A percentile compares a stretch with the other conserved stretches of the same genome.
phyloP scores from a whole-genome alignment of 352 stramenopile species.

The Phytophthora syringae region DNA sequence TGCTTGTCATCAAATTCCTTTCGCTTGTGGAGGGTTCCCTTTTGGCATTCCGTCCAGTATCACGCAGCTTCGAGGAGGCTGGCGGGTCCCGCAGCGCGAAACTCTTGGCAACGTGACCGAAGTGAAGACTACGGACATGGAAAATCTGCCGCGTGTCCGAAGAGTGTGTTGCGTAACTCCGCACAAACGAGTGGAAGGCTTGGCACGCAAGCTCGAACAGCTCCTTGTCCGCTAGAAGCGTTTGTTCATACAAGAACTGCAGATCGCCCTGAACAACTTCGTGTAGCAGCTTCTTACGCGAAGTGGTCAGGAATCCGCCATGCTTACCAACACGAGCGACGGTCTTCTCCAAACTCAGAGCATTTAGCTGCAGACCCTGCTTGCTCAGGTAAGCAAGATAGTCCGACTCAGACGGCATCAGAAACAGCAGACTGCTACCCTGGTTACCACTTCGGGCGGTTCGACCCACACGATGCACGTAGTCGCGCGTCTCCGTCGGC shows the following conservation, averaged over 20 bases:
- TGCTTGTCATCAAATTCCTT: conserved; percentile 83
- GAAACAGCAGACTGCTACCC: conserved; percentile 96
- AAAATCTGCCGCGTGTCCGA: conserved; percentile 93
- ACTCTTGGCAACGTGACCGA: conserved; percentile 94
- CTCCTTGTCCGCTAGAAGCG: conserved; percentile 80
- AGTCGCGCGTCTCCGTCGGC: conserved; percentile 98
- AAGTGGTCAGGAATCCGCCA: conserved; percentile 63
- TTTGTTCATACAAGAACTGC: conserved; percentile 87
- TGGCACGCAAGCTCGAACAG: conserved; percentile 88
- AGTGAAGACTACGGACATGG: conserved; percentile 92
- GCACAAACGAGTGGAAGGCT: conserved; percentile 93
- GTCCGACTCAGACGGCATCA: conserved; percentile 95
- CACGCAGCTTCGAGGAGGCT: conserved; percentile 80
- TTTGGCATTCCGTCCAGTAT: conserved; percentile 79
- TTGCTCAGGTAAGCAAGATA: conserved; percentile 95
- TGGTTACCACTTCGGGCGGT: conserved; percentile 98
- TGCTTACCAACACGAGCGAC: conserved; percentile 67
- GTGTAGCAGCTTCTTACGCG: conserved; percentile 82
- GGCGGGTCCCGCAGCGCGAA: conserved; percentile 91
- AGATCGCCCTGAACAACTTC: conserved; percentile 83
- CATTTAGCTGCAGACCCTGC: conserved; percentile 81
- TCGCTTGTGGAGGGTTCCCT: conserved; percentile 83
- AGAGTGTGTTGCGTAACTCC: conserved; percentile 93
- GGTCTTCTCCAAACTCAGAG: conserved; percentile 88
- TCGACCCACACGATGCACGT: conserved; percentile 99